phyloP scores from a whole-genome alignment of 257 asterid genomes.

The Plantago ovata region DNA sequence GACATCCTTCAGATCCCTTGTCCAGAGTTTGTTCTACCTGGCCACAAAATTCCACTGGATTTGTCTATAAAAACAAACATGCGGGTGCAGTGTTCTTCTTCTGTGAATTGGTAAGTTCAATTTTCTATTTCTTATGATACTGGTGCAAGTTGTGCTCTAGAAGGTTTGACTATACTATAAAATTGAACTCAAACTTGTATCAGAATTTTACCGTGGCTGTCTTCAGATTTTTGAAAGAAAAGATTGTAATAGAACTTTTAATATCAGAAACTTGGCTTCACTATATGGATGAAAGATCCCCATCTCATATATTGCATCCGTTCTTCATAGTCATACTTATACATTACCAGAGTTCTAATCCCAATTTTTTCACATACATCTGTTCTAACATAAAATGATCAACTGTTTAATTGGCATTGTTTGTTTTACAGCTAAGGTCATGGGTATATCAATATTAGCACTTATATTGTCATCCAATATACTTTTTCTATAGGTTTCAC shows the following conservation, averaged over 20 bases:
- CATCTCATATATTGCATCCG: no score
- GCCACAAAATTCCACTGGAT: constrained; percentile 71
- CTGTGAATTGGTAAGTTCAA: constrained; percentile 74
- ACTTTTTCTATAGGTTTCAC: constrained; percentile 65
- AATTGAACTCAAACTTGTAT: no score
- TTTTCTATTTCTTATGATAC: constrained; percentile 13
- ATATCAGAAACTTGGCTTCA: no score
- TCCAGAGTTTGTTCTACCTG: constrained; percentile 54
- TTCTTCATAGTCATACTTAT: no score
- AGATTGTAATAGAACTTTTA: no score
- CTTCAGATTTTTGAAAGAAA: no score
- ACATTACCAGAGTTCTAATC: no score
- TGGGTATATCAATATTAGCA: constrained; percentile 10
- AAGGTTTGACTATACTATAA: background rate
- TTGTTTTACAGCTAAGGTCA: background rate
- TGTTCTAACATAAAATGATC: background rate
- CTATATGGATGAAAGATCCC: no score
- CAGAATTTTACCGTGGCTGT: no score
- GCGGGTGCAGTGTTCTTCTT: constrained; percentile 61
- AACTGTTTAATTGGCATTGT: background rate
- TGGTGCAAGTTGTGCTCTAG: constrained; percentile 8
- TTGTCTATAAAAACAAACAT: constrained; percentile 74
- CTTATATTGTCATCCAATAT: constrained; percentile 18
- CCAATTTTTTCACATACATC: no score
- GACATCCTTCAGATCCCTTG: constrained; percentile 29